Evolutionary conservation across 352 stramenopile species (phyloP), one percentile per base, ranked within the genome.

Genomic region (Vaucheria bursata): DNA sequence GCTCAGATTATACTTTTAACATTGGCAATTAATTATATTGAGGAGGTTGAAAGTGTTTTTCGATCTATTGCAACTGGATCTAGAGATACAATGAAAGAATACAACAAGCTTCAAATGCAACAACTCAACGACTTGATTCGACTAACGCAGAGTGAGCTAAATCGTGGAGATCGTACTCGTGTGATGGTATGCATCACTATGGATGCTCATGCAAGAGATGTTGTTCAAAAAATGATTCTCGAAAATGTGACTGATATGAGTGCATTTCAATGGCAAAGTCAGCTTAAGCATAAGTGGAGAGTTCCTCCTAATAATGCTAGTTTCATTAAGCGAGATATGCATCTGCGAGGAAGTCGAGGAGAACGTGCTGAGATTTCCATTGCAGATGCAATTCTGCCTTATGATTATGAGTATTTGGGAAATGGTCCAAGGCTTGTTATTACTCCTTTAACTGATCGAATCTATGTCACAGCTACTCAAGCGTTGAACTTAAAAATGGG

Each of bases 121-220:
- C 92, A 98, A 82, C 88, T 98, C 18, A 89, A 91, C 71, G 93
- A 97, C 74, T 83, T 98, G 3, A 97, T 97, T 81, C 89, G 78
- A 31, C 72, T 87, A 34, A 87, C 84, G 2, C 84, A 87, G 66
- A 94, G 89, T 59, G 89, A 95, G 37, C 90, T 97, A 72, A 93
- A 88, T 74, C 95, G 90, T 53, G 91, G 89, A 0, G 92, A 97
- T 67, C 90, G 93, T 7, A 92, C 93, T 50, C 90, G 93, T 65
- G 90, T 98, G 45, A 97, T 97, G 92, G 90, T 94, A 32, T 89
- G 95, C 32, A 97, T 98, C 81, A 97, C 93, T 0, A 97, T 97
- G 90, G 93, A 97, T 79, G 91, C 92, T 1, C 93, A 97, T 79
- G 89, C 89, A 4, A 90, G 93, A 79, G 93, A 97, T 85, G 94